Evolutionary conservation across 1,284 basidiomycete species (phyloP), one percentile per base, ranked within the genome.

Genomic region (Pulveroboletus sp.): DNA sequence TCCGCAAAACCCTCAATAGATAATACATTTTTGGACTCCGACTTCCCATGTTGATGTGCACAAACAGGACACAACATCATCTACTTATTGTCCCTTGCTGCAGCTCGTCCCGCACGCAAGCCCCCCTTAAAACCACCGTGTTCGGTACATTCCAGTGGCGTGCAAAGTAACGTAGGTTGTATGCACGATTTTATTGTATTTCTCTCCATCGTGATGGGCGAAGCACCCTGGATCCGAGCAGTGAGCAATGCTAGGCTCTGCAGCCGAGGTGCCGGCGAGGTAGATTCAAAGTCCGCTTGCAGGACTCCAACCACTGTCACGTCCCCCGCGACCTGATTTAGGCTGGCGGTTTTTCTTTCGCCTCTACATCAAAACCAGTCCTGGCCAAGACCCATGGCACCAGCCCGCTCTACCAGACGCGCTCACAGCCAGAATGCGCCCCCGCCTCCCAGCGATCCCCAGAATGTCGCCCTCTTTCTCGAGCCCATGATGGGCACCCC

Each of bases 401-500:
- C 85, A 77, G 75, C 79, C 71, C 84, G 82, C 74, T 74, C 80
- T 69, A 75, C 78, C 61, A 76, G 81, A 71, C 83, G 77, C 68
- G 74, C 74, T 60, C 78, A 81, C 52, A 50, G 45, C 3, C 69
- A 71, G 54, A 54, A 63, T 31, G 59, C 55, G 5, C 46, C 54
- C 26, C 65, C 60, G 14, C 54, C 62, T 0, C 2, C 56, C 56
- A 66, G 63, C 56, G 77, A 80, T 60, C 14, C 64, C 11, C 54
- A 66, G 48, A 67, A 65, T 55, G 68, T 65, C 54, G 71, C 72
- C 36, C 77, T 92, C 56, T 92, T 92, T 68, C 74, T 89, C 54
- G 90, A 92, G 69, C 87, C 87, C 61, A 86, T 89, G 81, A 81
- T 89, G 72, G 90, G 91, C 65, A 83, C 78, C 1, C 84, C 89